A percentile compares a stretch with the other conserved stretches of the same genome.
These are phyloP conservation scores for Osmozyma mogii DNA, from an alignment of 805 yeast genomes.

Conservation along the genomic window DNA sequence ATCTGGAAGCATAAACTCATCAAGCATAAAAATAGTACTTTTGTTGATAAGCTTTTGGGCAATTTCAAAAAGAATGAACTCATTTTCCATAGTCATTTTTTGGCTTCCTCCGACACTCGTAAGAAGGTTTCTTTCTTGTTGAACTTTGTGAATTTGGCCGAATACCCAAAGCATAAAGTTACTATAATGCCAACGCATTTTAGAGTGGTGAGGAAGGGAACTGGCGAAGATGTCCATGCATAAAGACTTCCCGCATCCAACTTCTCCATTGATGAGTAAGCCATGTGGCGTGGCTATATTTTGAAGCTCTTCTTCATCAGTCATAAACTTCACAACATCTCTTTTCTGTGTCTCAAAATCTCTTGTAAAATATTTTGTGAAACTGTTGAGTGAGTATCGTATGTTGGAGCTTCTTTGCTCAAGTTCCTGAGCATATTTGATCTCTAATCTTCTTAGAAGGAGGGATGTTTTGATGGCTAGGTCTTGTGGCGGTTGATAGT, in stretches of 20 bases:
- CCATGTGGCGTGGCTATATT: constrained; percentile 59
- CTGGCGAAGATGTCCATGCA: constrained; percentile 65
- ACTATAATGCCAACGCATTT: constrained; percentile 65
- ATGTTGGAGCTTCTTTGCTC: constrained; percentile 5
- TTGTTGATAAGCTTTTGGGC: constrained; percentile 55
- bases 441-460: constrained; percentile 25
- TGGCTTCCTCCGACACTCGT: constrained; percentile 15
- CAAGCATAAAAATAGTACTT: constrained; percentile 54
- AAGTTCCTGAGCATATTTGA: constrained; percentile 20
- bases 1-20: constrained; percentile 74
- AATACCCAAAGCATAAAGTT: constrained; percentile 65
- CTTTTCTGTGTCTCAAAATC: constrained; percentile 21
- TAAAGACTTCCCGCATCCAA: constrained; percentile 72
- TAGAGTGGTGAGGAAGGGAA: constrained; percentile 53
- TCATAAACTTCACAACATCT: constrained; percentile 41
- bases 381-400: too few species aligned
- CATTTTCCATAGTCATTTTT: constrained; percentile 40
- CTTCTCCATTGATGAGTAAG: constrained; percentile 53
- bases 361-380: constrained; percentile 20
- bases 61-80: constrained; percentile 55
- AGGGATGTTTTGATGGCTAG: constrained; percentile 36
- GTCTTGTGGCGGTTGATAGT: constrained; percentile 50
- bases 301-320: constrained; percentile 54
- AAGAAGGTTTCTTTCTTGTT: constrained; percentile 34
- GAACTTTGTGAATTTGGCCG: constrained; percentile 50